These are phyloP conservation scores for Suillus hirtellus DNA, from an alignment of 768 basidiomycete species.

Conservation along the genomic window DNA sequence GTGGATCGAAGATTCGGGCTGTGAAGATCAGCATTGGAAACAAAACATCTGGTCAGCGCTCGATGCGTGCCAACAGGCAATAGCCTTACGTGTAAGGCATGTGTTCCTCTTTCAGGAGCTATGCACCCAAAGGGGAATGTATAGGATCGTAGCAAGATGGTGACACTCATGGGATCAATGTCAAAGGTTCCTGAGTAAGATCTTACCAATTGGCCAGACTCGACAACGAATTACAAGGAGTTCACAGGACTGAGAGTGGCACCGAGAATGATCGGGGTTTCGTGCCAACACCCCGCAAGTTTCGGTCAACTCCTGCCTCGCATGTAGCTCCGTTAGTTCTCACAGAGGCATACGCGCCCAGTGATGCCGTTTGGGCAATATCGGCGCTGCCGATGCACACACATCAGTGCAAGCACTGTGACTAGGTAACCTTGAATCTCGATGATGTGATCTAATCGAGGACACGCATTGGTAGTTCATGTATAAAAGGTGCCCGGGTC, in stretches of 20 bases:
- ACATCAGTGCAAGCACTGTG: constrained; percentile 33
- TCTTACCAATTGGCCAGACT: constrained; percentile 15
- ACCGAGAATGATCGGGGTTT: constrained; percentile 22
- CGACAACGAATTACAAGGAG: constrained; percentile 18
- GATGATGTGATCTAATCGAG: constrained; percentile 30
- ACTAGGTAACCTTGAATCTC: constrained; percentile 34
- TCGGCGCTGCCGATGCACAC: constrained; percentile 16
- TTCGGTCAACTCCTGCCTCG: constrained; percentile 9
- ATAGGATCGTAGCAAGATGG: constrained; percentile 8
- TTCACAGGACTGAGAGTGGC: constrained; percentile 22
- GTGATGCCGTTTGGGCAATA: constrained; percentile 32
- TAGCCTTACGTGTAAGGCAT: constrained; percentile 7
- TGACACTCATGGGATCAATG: constrained; percentile 14
- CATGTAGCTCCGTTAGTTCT: constrained; percentile 9
- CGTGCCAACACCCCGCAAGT: constrained; percentile 13
- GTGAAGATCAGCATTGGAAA: constrained; percentile 17
- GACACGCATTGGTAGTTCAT: constrained; percentile 31
- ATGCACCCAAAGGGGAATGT: background rate
- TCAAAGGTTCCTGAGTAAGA: constrained; percentile 27
- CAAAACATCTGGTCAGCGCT: constrained; percentile 5
- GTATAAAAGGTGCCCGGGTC: constrained; percentile 30
- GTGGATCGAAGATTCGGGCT: constrained; percentile 7
- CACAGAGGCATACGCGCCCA: constrained; percentile 11
- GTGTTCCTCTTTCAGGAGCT: background rate
- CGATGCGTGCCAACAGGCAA: constrained; percentile 3